These are phyloP conservation scores for Botrytis fragariae DNA, from an alignment of 2,329 filamentous ascomycete species.

Conservation along the genomic window DNA sequence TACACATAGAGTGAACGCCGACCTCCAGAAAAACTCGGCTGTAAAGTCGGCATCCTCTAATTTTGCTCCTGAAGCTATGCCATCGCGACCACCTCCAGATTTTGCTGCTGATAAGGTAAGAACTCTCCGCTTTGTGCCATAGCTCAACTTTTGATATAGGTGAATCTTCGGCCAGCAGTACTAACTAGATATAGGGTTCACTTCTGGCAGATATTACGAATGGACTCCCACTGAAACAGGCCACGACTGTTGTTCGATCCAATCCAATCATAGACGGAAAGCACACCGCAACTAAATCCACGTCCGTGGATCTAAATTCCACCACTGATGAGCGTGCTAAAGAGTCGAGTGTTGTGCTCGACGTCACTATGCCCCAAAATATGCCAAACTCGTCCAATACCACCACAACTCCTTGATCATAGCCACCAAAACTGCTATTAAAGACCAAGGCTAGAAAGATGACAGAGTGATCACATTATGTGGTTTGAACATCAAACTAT, in stretches of 20 bases:
- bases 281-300: background rate
- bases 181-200: background rate
- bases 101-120: conserved; percentile 2
- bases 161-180: background rate
- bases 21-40: conserved; percentile 22
- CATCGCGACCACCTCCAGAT: background rate
- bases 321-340: background rate
- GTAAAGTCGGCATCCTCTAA: background rate
- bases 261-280: background rate
- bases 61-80: background rate
- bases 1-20: conserved; percentile 32
- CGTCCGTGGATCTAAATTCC: background rate
- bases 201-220: conserved; percentile 1
- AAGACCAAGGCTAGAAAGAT: background rate
- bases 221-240: background rate
- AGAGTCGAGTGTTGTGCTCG: background rate
- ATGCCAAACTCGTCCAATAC: background rate
- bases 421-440: background rate
- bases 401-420: background rate
- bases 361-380: conserved; percentile 13
- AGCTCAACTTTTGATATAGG: background rate
- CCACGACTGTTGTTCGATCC: conserved; percentile 1
- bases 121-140: background rate
- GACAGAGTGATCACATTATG: background rate
- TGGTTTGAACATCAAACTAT: background rate